A percentile compares a stretch with the other conserved stretches of the same genome.
These are phyloP conservation scores for Hemileccinum impolitum DNA, from an alignment of 768 basidiomycete species.

Conservation along the genomic window DNA sequence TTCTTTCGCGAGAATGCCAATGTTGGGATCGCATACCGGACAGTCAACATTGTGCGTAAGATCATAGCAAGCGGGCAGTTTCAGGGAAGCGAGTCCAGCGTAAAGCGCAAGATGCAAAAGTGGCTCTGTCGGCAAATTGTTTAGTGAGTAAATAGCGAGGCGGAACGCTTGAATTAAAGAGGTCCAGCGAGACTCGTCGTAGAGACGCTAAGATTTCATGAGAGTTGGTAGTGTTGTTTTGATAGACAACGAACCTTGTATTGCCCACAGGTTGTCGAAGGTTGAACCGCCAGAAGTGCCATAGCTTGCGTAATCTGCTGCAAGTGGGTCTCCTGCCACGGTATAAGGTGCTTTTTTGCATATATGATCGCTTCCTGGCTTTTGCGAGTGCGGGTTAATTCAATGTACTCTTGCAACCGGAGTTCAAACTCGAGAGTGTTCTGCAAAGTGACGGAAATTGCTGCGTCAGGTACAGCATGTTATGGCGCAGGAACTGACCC, in stretches of 20 bases:
- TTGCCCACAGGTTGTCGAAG: constrained; percentile 66
- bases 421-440: constrained; percentile 95
- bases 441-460: constrained; percentile 40
- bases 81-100: constrained; percentile 87
- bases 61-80: constrained; percentile 81
- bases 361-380: constrained; percentile 79
- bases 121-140: constrained; percentile 84
- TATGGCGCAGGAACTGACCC: constrained; percentile 43
- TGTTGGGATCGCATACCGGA: constrained; percentile 81
- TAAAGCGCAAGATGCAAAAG: constrained; percentile 85
- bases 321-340: constrained; percentile 82
- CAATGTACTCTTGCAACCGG: constrained; percentile 94
- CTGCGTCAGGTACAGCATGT: constrained; percentile 8
- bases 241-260: constrained; percentile 63
- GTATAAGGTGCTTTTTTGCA: constrained; percentile 70
- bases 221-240: constrained; percentile 8
- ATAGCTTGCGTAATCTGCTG: constrained; percentile 74
- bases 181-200: constrained; percentile 77
- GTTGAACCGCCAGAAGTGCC: constrained; percentile 70
- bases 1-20: constrained; percentile 75
- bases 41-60: constrained; percentile 77
- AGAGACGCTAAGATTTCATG: constrained; percentile 59
- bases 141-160: constrained; percentile 79
- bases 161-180: constrained; percentile 77
- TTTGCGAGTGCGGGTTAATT: constrained; percentile 70